Percentiles rank a stretch among this genome's conserved stretches.
phyloP scores from a whole-genome alignment of 805 yeast genomes.

The Metschnikowia drakensbergensis region DNA sequence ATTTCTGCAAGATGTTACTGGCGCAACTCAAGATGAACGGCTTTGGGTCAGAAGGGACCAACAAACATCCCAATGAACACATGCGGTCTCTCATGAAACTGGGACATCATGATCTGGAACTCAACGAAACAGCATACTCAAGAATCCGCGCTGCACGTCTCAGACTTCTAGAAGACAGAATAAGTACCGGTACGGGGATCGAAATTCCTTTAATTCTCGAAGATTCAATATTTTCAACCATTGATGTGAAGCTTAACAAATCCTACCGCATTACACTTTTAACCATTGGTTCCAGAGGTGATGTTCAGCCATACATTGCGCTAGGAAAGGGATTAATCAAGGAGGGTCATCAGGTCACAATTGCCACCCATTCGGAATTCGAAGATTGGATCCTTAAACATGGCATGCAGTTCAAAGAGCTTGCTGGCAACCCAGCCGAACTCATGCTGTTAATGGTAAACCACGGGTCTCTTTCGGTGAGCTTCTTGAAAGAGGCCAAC shows the following conservation, averaged over 20 bases:
- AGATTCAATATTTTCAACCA: slow-evolving; percentile 53
- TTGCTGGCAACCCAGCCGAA: slow-evolving; percentile 93
- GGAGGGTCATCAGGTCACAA: slow-evolving; percentile 82
- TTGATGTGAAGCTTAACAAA: slow-evolving; percentile 50
- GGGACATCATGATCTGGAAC: slow-evolving; percentile 4
- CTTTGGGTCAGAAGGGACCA: slow-evolving; percentile 40
- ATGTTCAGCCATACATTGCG: slow-evolving; percentile 94
- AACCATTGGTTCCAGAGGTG: slow-evolving; percentile 95
- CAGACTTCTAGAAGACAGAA: slow-evolving; percentile 62
- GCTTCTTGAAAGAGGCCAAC: slow-evolving; percentile 80
- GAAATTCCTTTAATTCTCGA: slow-evolving; percentile 68
- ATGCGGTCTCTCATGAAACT: slow-evolving; percentile 7
- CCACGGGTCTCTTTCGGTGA: slow-evolving; percentile 82
- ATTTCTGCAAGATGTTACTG: slow-evolving; percentile 55
- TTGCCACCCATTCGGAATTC: slow-evolving; percentile 85
- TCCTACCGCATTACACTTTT: slow-evolving; percentile 60
- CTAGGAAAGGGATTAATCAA: slow-evolving; percentile 70
- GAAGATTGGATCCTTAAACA: slow-evolving; percentile 65
- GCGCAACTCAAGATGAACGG: slow-evolving; percentile 19
- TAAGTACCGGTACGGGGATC: slow-evolving; percentile 55
- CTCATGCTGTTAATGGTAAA: slow-evolving; percentile 89
- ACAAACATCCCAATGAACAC: slow-evolving; percentile 2
- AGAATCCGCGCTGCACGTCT: slow-evolving; percentile 55
- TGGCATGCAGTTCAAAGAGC: slow-evolving; percentile 63
- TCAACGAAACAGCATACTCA: slow-evolving; percentile 8